Base-by-base conservation (phyloP, 1,139 yeast genomes). In the Casaregolazyma suthepensis region DNA sequence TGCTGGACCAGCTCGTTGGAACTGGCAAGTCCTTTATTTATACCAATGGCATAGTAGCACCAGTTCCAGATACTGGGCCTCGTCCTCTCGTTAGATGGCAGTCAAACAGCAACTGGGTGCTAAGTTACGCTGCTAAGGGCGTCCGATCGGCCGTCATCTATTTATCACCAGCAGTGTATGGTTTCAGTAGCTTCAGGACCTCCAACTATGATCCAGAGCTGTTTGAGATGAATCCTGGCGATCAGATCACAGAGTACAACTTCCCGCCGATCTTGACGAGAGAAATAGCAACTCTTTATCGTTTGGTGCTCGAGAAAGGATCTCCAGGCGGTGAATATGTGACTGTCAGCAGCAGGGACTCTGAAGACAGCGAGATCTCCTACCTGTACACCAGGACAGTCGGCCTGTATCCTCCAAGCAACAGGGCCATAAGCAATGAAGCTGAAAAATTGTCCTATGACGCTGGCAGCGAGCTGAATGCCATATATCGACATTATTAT, bases 201-300 rank as follows among this genome's bases (percentile, higher is more conserved):
- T 3, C 40, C 18, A 35, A 35, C 13, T 13, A 35, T 13, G 17
- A 15, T 35, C 45, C n/a, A 46, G 57, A 20, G 19, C 31, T 44
- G 46, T 19, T 23, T 37, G 12, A 26, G 10, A 26, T 26, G 31
- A 26, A 26, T 26, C 31, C 31, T 5, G 31, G 31, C 31, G 31
- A 26, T 2, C 6, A 12, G 2, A 26, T 35, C 17, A 35, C 40
- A 3, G 17, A 35, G 40, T n/a, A 13, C 40, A 35, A 35, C 17
- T 15, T 35, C 40, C 55, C 70, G 7, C 67, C 71, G 3, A 67
- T 67, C 17, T 63, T 68, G 46, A 57, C 58, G n/a, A 19, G 48
- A 2, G 75, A 71, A 62, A 71, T 66, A 35, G 74, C 71, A 1
- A 53, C 42, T 5, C 43, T 70, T 22, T 69, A 54, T 46, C 53